Evolutionary conservation across 345 rosid genomes (phyloP).

Genomic region (Fremontodendron californicum): DNA sequence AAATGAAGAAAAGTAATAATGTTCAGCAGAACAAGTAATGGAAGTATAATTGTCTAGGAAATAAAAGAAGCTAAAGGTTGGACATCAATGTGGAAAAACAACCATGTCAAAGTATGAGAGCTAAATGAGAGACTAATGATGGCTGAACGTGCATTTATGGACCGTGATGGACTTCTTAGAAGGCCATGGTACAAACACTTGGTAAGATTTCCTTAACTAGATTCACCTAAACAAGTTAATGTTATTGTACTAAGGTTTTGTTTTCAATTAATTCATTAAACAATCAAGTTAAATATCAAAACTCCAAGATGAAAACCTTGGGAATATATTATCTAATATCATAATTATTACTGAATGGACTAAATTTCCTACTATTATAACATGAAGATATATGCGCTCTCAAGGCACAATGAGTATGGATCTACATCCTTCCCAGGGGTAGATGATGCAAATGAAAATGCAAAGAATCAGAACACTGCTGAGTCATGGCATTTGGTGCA

Average conservation of each 20-base stretch:
- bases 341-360: background rate
- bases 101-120: too few species aligned
- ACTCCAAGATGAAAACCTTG: background rate
- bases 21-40: constrained; percentile 1
- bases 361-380: constrained; percentile 3
- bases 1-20: background rate
- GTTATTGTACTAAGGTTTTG: background rate
- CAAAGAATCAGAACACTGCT: constrained; percentile 40
- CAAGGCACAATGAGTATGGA: constrained; percentile 67
- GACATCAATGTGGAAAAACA: constrained; percentile 26
- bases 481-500: constrained; percentile 57
- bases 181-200: constrained; percentile 71
- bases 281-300: background rate
- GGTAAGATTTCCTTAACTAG: constrained; percentile 28
- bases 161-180: constrained; percentile 57
- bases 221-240: background rate
- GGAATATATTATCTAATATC: background rate
- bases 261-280: background rate
- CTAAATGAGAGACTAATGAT: constrained; percentile 73
- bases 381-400: constrained; percentile 58
- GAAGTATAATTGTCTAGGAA: background rate
- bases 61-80: constrained; percentile 29
- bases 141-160: constrained; percentile 74
- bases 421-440: constrained; percentile 69
- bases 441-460: constrained; percentile 61